These are phyloP conservation scores for Arthrobotrys sphaeroides DNA, from an alignment of 2,329 filamentous ascomycete species.

Conservation along the genomic window DNA sequence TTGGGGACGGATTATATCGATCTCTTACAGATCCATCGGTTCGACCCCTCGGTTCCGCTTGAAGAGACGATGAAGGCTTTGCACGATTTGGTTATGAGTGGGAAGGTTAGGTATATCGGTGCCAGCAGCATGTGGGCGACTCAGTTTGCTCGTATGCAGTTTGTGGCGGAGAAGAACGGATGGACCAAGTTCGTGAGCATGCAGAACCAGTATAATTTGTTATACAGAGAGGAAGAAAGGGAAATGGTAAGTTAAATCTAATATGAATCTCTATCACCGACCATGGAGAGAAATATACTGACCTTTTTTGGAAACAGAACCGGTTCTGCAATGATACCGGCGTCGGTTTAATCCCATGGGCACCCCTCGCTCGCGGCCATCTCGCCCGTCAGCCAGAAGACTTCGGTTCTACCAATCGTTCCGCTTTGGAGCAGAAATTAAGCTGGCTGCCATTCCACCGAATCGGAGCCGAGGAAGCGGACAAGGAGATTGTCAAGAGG, in stretches of 20 bases:
- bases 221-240: conserved; percentile 72
- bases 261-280: background rate
- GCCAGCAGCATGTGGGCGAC: conserved; percentile 67
- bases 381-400: conserved; percentile 59
- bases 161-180: conserved; percentile 67
- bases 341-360: conserved; percentile 63
- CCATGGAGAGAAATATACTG: background rate
- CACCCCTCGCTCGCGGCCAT: conserved; percentile 60
- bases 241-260: conserved; percentile 67
- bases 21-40: conserved; percentile 70
- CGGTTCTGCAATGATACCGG: conserved; percentile 63
- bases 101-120: conserved; percentile 69
- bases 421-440: conserved; percentile 57
- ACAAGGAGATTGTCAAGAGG: conserved; percentile 66
- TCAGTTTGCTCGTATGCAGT: conserved; percentile 68
- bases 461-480: conserved; percentile 63
- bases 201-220: conserved; percentile 69
- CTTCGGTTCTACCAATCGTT: conserved; percentile 53
- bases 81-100: conserved; percentile 69
- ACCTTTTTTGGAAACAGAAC: conserved; percentile 21
- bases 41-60: conserved; percentile 67
- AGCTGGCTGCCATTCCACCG: conserved; percentile 60
- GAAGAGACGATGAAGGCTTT: conserved; percentile 72
- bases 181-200: conserved; percentile 72
- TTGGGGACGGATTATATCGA: conserved; percentile 70